Conservation (phyloP, 805 yeast species). For the Wickerhamiella kurtzmanii region DNA sequence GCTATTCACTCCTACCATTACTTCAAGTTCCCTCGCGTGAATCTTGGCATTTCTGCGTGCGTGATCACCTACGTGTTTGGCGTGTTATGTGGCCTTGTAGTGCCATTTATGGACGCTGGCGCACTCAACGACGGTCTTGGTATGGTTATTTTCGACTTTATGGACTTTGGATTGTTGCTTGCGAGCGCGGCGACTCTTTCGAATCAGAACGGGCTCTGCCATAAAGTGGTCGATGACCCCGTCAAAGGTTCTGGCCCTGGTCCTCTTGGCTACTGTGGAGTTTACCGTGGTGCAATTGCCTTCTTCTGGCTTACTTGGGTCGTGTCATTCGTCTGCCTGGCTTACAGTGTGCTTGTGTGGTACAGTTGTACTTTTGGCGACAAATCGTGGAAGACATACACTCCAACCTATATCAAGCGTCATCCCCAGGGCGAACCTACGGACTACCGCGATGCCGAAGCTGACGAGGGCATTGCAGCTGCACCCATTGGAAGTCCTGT, state of each 20-base stretch:
- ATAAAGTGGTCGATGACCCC: not conserved
- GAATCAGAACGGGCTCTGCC: not conserved
- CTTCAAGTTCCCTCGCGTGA: not conserved
- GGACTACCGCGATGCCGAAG: not conserved
- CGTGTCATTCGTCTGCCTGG: not conserved
- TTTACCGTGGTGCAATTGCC: not conserved
- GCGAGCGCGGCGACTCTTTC: not conserved
- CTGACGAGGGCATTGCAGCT: no score
- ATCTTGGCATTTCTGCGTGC: not conserved
- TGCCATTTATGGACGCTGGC: not conserved
- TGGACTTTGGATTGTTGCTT: not conserved
- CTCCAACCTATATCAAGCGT: not conserved
- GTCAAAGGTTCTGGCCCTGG: not conserved
- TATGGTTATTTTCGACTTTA: not conserved
- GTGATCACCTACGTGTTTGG: not conserved
- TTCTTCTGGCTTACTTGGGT: not conserved
- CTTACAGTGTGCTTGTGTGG: not conserved
- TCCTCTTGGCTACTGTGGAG: not conserved
- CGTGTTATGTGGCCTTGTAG: not conserved
- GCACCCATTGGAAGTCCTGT: not conserved
- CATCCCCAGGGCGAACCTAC: not conserved
- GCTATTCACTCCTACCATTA: not conserved
- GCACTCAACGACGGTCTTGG: not conserved
- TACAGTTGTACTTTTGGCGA: not conserved
- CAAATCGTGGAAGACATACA: not conserved